These are phyloP conservation scores for Aspergillus quadricinctus DNA, from an alignment of 2,329 filamentous ascomycete genomes.

Conservation along the genomic window DNA sequence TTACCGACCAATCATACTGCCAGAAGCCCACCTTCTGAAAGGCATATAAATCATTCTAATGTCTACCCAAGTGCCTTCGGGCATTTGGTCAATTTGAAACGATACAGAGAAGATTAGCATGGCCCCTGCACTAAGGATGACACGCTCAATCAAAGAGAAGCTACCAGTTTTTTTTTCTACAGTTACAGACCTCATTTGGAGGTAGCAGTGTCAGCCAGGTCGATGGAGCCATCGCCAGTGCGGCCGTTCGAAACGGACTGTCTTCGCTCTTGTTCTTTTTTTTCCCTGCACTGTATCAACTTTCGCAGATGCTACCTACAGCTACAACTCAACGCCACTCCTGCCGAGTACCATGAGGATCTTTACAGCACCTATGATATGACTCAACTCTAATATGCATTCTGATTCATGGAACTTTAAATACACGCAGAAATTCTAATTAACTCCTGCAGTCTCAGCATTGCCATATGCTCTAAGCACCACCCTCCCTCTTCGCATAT, in stretches of 20 bases:
- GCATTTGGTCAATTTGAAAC: conserved; percentile 64
- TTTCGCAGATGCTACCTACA: neutral
- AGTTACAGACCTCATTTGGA: conserved; percentile 13
- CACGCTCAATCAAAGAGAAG: conserved; percentile 80
- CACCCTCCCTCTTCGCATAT: conserved; percentile 43
- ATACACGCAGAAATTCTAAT: neutral
- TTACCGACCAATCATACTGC: neutral
- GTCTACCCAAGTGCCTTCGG: conserved; percentile 33
- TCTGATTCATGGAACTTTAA: neutral
- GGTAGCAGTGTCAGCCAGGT: conserved; percentile 2
- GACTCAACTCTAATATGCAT: neutral
- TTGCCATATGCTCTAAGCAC: conserved; percentile 28
- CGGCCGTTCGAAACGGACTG: conserved; percentile 8
- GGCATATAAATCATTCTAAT: conserved; percentile 21
- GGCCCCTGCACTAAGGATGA: conserved; percentile 90
- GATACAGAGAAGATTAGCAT: conserved; percentile 79
- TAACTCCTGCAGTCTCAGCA: neutral
- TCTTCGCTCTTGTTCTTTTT: neutral
- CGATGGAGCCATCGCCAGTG: neutral
- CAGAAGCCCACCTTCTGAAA: neutral
- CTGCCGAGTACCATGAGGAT: neutral
- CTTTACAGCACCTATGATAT: neutral
- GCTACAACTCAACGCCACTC: no score
- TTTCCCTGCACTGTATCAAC: neutral
- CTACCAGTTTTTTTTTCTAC: conserved; percentile 60